phyloP scores from a whole-genome alignment of 1,284 basidiomycete species.

The Leccinum fallax region DNA sequence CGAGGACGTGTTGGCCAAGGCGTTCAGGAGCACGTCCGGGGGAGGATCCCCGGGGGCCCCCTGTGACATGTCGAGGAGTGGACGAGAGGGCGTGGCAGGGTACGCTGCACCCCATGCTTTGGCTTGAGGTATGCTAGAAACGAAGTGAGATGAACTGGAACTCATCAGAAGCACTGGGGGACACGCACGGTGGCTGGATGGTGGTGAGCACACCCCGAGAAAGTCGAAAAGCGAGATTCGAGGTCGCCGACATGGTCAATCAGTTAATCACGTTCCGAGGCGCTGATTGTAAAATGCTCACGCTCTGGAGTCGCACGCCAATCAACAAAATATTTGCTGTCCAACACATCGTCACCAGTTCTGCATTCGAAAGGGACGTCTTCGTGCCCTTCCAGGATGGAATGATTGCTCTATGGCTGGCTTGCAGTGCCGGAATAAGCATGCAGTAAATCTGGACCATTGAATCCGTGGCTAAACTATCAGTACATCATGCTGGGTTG shows the following conservation, averaged over 20 bases:
- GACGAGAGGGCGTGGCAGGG: constrained; percentile 43
- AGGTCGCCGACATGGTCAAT: background rate
- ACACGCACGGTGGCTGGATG: constrained; percentile 43
- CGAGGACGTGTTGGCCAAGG: constrained; percentile 49
- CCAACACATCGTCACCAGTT: no score
- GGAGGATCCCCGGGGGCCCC: constrained; percentile 75
- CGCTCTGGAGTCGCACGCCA: background rate
- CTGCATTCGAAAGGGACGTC: no score
- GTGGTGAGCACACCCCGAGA: constrained; percentile 44
- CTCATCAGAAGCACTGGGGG: background rate
- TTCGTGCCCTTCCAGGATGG: no score
- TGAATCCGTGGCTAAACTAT: no score
- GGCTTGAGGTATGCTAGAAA: constrained; percentile 65
- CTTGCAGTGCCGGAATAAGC: no score
- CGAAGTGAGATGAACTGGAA: background rate
- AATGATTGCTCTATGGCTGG: no score
- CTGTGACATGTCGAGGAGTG: constrained; percentile 78
- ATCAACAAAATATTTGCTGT: no score
- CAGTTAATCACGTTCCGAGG: no score
- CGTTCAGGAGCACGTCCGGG: constrained; percentile 51
- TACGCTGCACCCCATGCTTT: constrained; percentile 65
- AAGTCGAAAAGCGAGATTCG: constrained; percentile 36
- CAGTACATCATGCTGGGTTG: no score
- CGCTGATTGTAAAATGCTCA: background rate
- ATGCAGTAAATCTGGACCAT: no score